Conservation (phyloP, 2,329 filamentous ascomycete species). For the Verticillium tricorpus region DNA sequence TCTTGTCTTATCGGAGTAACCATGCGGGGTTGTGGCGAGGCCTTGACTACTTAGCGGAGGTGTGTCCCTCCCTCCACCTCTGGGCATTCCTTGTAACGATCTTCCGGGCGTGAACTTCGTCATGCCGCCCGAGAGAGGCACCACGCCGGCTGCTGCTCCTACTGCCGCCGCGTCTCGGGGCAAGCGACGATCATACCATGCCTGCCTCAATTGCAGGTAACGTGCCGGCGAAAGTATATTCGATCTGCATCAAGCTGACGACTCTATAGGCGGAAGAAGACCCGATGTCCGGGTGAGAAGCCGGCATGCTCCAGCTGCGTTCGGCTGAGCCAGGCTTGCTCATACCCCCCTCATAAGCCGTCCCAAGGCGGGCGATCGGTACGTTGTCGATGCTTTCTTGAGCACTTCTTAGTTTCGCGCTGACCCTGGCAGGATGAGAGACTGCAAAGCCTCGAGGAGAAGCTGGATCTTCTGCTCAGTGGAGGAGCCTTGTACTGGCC, state of each 20-base stretch:
- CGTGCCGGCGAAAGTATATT: constrained; percentile 6
- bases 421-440: constrained; percentile 37
- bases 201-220: constrained; percentile 44
- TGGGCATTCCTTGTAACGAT: neutral
- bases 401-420: neutral
- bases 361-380: constrained; percentile 39
- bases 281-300: constrained; percentile 46
- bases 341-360: constrained; percentile 34
- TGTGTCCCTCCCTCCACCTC: neutral
- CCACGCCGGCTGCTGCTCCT: constrained; percentile 5
- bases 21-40: neutral
- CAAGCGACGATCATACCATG: constrained; percentile 34
- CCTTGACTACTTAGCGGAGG: neutral
- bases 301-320: constrained; percentile 46
- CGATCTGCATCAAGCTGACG: constrained; percentile 7
- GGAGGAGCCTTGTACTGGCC: constrained; percentile 28
- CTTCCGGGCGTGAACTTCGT: constrained; percentile 2
- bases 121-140: constrained; percentile 29
- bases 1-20: constrained; percentile 1
- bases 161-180: constrained; percentile 19
- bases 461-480: constrained; percentile 44
- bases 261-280: constrained; percentile 39
- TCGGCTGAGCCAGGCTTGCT: constrained; percentile 41
- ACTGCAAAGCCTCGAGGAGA: constrained; percentile 46
- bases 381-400: constrained; percentile 14